A percentile compares a stretch with the other conserved stretches of the same genome.
Evolutionary conservation across 2,329 filamentous ascomycete genomes (phyloP).

Genomic region (Hymenoscyphus scutula): DNA sequence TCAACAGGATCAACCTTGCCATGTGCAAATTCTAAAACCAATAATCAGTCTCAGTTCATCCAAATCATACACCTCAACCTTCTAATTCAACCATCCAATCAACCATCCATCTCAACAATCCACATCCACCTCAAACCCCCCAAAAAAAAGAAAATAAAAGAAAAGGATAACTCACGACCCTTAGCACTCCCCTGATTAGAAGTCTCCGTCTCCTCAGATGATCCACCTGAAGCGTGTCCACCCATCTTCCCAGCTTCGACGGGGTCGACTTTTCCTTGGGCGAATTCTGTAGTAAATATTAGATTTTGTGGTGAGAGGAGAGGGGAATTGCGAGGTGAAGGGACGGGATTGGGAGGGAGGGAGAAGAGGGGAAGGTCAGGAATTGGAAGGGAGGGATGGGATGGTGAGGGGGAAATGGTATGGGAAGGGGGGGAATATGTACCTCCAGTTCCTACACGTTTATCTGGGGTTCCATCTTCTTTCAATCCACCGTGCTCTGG

Average conservation of each 20-base stretch:
- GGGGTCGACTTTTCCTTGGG: slow-evolving; percentile 41
- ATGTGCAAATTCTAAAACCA: too few relatives aligned
- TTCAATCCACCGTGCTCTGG: slow-evolving; percentile 43
- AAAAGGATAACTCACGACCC: neutral
- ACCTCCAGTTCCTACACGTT: slow-evolving; percentile 41
- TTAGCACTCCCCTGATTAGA: neutral
- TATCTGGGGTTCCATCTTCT: slow-evolving; percentile 43
- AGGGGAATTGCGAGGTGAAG: too few relatives aligned
- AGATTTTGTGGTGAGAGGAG: too few relatives aligned
- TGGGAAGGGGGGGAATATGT: neutral
- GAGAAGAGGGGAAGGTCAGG: too few relatives aligned
- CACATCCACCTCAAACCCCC: too few relatives aligned
- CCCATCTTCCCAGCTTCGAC: slow-evolving; percentile 40
- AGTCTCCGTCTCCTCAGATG: neutral
- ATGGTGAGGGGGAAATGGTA: too few relatives aligned
- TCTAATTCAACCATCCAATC: too few relatives aligned
- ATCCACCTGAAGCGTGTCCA: slow-evolving; percentile 20
- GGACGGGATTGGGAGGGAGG: too few relatives aligned
- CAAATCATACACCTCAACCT: too few relatives aligned
- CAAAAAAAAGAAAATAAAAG: neutral
- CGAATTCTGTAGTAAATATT: slow-evolving; percentile 32
- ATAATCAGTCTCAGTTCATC: slow-evolving; percentile 35
- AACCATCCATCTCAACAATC: too few relatives aligned
- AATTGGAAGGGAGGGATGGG: too few relatives aligned
- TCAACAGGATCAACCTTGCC: too few relatives aligned